These are phyloP conservation scores for Lenzites betulinus DNA, from an alignment of 768 basidiomycete genomes.

Conservation along the genomic window DNA sequence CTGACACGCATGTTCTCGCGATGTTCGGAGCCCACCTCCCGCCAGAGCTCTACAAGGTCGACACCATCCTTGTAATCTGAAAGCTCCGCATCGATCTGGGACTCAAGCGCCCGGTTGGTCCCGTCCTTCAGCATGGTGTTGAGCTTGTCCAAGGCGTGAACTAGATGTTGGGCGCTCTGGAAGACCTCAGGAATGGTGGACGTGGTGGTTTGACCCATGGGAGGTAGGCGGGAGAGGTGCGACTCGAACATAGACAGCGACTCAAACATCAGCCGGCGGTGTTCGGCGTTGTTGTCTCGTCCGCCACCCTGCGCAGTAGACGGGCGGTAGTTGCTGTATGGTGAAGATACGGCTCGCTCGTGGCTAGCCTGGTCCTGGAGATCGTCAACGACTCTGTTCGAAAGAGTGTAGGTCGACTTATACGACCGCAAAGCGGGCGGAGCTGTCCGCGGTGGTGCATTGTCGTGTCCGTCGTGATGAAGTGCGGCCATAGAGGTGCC, in stretches of 20 bases:
- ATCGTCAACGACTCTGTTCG: constrained; percentile 7
- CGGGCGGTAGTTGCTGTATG: constrained; percentile 14
- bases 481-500: constrained; percentile 40
- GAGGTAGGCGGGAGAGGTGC: constrained; percentile 58
- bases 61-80: constrained; percentile 40
- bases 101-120: constrained; percentile 62
- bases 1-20: constrained; percentile 70
- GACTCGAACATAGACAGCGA: constrained; percentile 70
- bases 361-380: constrained; percentile 2
- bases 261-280: constrained; percentile 70
- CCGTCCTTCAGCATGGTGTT: constrained; percentile 60
- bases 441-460: constrained; percentile 39
- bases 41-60: constrained; percentile 63
- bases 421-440: constrained; percentile 44
- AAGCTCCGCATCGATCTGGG: constrained; percentile 77
- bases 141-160: constrained; percentile 65
- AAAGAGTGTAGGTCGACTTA: constrained; percentile 42
- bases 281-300: constrained; percentile 45
- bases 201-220: constrained; percentile 41
- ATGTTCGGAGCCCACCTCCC: constrained; percentile 67
- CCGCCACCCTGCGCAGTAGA: constrained; percentile 16
- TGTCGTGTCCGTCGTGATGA: constrained; percentile 29
- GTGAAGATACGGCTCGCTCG: constrained; percentile 23
- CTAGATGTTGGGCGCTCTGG: constrained; percentile 62
- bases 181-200: constrained; percentile 54